Evolutionary conservation across 257 asterid genomes (phyloP), one percentile per base, ranked within the genome.

Genomic region (Solanum sparsipilum): DNA sequence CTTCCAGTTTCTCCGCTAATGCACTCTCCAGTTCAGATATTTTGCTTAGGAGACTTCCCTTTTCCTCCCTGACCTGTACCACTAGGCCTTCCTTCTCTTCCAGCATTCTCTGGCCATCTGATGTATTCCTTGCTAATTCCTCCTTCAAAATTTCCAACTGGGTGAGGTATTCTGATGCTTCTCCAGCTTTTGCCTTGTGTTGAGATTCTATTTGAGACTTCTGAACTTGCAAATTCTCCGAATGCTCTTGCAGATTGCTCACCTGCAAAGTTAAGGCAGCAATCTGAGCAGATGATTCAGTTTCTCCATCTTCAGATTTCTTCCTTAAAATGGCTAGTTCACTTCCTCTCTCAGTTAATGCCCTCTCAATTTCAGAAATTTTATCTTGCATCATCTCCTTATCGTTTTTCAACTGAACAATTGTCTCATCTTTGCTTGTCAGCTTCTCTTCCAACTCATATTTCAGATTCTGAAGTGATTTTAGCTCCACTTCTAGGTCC

Each of bases 391-490:
- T 34, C 46, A 27, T 84, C 70, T 72, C 87, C 41, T 88, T 89
- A 63, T 83, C 89, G 9, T 88, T 48, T 48, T n/a, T 86, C 72
- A 89, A 21, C 68, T 32, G 82, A 86, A 20, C 88, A 67, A 88
- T 82, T 89, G 94, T 95, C n/a, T 90, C 76, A 58, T 67, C 89
- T 87, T 90, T 92, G 18, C 79, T 88, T 72, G 88, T 84, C 67
- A 94, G 84, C 74, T 93, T 92, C 88, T 94, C 93, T 90, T 92
- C 98, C 88, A 94, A 82, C 35, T 93, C 94, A 81, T 34, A 87
- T 86, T 90, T 93, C 32, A 87, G 88, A 56, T 75, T 86, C 86
- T 86, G 41, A 20, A 88, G 36, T 21, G 93, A 89, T 58, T 89
- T 73, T 81, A 91, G 90, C 85, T 90, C 93, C 86, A 31, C 29